Conservation (phyloP, 2,329 filamentous ascomycete species). For the Onygena corvina region DNA sequence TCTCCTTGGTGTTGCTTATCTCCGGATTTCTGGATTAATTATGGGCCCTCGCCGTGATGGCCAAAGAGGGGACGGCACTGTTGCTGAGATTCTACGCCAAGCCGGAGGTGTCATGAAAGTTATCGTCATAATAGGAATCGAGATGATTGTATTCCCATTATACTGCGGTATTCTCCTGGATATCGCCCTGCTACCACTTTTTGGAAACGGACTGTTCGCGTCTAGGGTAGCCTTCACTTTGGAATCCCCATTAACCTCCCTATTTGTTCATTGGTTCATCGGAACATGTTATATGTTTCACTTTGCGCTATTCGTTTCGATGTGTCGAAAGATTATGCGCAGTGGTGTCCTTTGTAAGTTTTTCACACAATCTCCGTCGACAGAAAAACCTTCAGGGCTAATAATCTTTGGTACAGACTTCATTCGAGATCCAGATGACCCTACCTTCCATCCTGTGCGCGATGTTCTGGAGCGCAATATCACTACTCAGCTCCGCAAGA, state of each 20-base stretch:
- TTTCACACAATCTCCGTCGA: background rate
- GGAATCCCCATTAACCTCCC: slow-evolving; percentile 70
- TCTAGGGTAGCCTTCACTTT: slow-evolving; percentile 68
- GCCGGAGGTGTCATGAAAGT: slow-evolving; percentile 96
- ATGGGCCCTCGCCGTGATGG: slow-evolving; percentile 42
- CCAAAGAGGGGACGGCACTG: slow-evolving; percentile 54
- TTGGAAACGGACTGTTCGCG: slow-evolving; percentile 64
- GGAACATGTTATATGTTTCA: slow-evolving; percentile 99
- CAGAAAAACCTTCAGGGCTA: no score
- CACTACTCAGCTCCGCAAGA: slow-evolving; percentile 86
- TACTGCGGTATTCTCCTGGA: slow-evolving; percentile 92
- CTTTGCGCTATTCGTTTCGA: slow-evolving; percentile 94
- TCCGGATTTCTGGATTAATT: slow-evolving; percentile 60
- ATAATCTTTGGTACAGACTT: slow-evolving; percentile 51
- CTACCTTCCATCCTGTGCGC: slow-evolving; percentile 92
- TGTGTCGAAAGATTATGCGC: slow-evolving; percentile 97
- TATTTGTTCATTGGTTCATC: slow-evolving; percentile 97
- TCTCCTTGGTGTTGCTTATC: slow-evolving; percentile 62
- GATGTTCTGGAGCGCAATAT: slow-evolving; percentile 92
- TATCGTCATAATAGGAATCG: slow-evolving; percentile 94
- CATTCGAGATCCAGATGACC: slow-evolving; percentile 94
- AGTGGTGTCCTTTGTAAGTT: slow-evolving; percentile 77
- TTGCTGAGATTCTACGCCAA: slow-evolving; percentile 72
- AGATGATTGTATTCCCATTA: slow-evolving; percentile 94
- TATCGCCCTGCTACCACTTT: slow-evolving; percentile 74